Evolutionary conservation across 768 basidiomycete species (phyloP), one percentile per base, ranked within the genome.

Genomic region (Xerocomus potaroensis): DNA sequence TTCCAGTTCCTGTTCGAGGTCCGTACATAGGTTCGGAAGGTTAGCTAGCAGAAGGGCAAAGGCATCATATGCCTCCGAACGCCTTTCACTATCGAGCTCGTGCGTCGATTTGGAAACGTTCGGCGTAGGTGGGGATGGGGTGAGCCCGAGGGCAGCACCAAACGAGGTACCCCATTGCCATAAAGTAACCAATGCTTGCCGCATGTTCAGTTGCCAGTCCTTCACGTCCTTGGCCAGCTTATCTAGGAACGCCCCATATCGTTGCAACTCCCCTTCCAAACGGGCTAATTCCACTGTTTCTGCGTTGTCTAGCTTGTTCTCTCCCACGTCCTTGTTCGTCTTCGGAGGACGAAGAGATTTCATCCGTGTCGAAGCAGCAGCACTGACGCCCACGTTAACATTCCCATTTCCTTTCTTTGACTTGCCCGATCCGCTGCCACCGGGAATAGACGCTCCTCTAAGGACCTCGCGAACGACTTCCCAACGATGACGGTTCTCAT

Each of bases 391-490:
- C 51, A 61, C 59, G 52, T 69, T 67, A 63, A 76, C 65, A 12
- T 65, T 58, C 34, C 63, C 62, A 43, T 68, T 69, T 54, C 72
- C 61, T 59, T 65, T 64, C 63, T 69, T 60, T 32, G 60, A 59
- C 43, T 70, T 69, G 56, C 74, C 65, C 9, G 68, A 63, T 50
- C 68, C 67, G 57, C 69, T 69, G 61, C 71, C 43, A 41, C 55
- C 60, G 58, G 66, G 55, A 5, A 67, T 59, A 3, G 63, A 70
- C 0, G 59, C 50, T 31, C 71, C 67, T 47, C 68, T 72, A 31
- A 91, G 72, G 29, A 88, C 84, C 53, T 84, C 84, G 54, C 81
- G 84, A 8, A 92, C 81, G 31, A 91, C 84, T 63, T 92, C 90
- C 43, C 80, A 78, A 11, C 88, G 71, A 45, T 88, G 69, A 47